Base-by-base conservation (phyloP, 2,329 filamentous ascomycete species). In the Hymenoscyphus infarciens region DNA sequence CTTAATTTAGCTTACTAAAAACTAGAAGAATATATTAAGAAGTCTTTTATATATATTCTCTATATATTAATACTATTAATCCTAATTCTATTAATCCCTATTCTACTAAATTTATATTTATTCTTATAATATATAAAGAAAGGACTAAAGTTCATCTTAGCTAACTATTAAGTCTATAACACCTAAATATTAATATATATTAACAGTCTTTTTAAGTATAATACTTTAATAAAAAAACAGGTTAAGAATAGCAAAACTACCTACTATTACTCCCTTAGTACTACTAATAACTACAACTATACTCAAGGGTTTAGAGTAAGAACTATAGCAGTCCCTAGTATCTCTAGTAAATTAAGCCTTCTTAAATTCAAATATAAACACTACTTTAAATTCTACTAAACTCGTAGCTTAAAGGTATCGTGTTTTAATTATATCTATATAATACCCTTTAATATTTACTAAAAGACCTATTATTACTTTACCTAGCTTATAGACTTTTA, bases 381-480 rank as follows among this genome's bases (percentile, higher is more conserved):
- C 63, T 42, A 59, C 25, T 60, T 65, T 62, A 53, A 63, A 58
- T 59, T 58, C 52, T 38, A 60, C 49, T n/a, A 68, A 60, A 59
- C 54, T 29, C 68, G 58, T 67, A 69, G 61, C 57, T 62, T 31
- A 52, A 29, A 75, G 78, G 15, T 77, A 80, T 64, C 74, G 82
- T 61, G 82, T 82, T 29, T 83, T 81, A 2, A 79, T 84, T 62
- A n/a, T n/a, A n/a, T n/a, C n/a, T n/a, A n/a, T n/a, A n/a, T n/a
- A n/a, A n/a, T n/a, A n/a, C n/a, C n/a, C n/a, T n/a, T n/a, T n/a
- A n/a, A n/a, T n/a, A n/a, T n/a, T n/a, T n/a, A n/a, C n/a, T n/a
- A n/a, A n/a, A n/a, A n/a, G n/a, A n/a, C n/a, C n/a, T n/a, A n/a
- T n/a, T n/a, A n/a, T n/a, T n/a, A n/a, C n/a, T n/a, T n/a, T n/a